These are phyloP conservation scores for Medicago arabica DNA, from an alignment of 306 rosid species.

Conservation along the genomic window DNA sequence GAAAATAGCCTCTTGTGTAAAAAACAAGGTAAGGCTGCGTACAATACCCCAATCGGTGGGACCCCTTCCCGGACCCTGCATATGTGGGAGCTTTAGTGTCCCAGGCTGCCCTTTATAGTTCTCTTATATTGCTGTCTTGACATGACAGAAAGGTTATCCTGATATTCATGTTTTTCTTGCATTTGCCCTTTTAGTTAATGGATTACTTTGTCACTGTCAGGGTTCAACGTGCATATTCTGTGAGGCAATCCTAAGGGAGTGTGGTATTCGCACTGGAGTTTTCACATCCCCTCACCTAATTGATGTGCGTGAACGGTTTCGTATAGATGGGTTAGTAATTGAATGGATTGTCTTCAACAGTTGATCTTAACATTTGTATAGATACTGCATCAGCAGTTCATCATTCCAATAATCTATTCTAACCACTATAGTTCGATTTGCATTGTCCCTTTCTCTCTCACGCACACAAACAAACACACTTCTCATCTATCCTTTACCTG, in stretches of 20 bases:
- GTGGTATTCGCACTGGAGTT: constrained; percentile 77
- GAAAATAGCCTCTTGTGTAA: too few relatives aligned
- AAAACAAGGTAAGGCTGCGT: too few relatives aligned
- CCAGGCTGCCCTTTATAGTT: neutral
- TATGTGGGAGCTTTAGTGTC: too few relatives aligned
- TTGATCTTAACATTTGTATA: constrained; percentile 18
- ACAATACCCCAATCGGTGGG: too few relatives aligned
- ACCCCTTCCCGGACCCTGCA: too few relatives aligned
- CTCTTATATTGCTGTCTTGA: constrained; percentile 23
- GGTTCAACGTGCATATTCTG: constrained; percentile 77
- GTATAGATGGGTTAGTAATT: constrained; percentile 70
- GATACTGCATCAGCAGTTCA: constrained; percentile 3
- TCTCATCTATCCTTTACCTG: neutral
- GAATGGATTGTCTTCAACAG: constrained; percentile 1
- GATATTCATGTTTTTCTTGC: constrained; percentile 31
- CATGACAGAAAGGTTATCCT: constrained; percentile 32
- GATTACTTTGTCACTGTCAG: constrained; percentile 41
- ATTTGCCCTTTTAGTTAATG: constrained; percentile 28
- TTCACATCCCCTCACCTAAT: constrained; percentile 77
- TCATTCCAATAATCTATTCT: neutral
- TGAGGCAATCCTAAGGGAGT: constrained; percentile 74
- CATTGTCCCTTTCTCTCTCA: too few relatives aligned
- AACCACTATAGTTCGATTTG: too few relatives aligned
- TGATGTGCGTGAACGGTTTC: constrained; percentile 75
- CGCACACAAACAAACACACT: neutral